A percentile compares a stretch with the other conserved stretches of the same genome.
Evolutionary conservation across 2,329 filamentous ascomycete genomes (phyloP).

Genomic region (Cryphonectria carpinicola): DNA sequence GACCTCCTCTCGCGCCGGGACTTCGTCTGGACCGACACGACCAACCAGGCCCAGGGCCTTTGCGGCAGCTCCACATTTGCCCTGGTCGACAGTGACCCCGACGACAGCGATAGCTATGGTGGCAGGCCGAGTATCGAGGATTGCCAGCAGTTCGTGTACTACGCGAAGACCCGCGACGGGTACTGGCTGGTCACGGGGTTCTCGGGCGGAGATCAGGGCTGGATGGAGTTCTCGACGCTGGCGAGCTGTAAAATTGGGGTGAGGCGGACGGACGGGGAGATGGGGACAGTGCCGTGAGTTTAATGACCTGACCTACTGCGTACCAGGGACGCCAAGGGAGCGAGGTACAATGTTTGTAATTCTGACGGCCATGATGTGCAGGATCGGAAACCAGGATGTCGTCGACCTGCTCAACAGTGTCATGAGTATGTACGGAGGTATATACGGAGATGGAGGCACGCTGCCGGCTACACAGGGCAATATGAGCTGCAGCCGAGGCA

Average conservation of each 20-base stretch:
- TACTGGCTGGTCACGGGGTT: slow-evolving; percentile 27
- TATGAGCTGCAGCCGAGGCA: slow-evolving; percentile 28
- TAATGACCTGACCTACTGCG: too few relatives aligned
- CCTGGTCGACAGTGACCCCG: neutral
- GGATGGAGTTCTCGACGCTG: slow-evolving; percentile 24
- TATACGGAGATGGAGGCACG: slow-evolving; percentile 1
- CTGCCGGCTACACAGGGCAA: slow-evolving; percentile 18
- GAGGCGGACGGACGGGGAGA: slow-evolving; percentile 11
- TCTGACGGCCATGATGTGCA: neutral
- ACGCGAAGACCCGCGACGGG: slow-evolving; percentile 12
- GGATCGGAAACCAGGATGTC: slow-evolving; percentile 26
- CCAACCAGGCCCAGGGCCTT: slow-evolving; percentile 15
- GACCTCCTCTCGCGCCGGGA: slow-evolving; percentile 22
- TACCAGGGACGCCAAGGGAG: neutral
- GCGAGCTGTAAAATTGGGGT: slow-evolving; percentile 21
- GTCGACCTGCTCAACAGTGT: slow-evolving; percentile 20
- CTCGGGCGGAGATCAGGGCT: neutral
- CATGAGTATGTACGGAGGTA: slow-evolving; percentile 10
- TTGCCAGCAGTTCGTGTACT: slow-evolving; percentile 20
- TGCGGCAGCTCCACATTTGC: slow-evolving; percentile 20
- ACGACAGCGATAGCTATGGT: neutral
- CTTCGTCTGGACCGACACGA: slow-evolving; percentile 24
- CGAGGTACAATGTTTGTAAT: neutral
- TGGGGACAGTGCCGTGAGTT: slow-evolving; percentile 24
- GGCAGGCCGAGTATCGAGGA: slow-evolving; percentile 2